A percentile compares a stretch with the other conserved stretches of the same genome.
Conservation (phyloP, 805 yeast genomes). For the Hanseniaspora thailandica region DNA sequence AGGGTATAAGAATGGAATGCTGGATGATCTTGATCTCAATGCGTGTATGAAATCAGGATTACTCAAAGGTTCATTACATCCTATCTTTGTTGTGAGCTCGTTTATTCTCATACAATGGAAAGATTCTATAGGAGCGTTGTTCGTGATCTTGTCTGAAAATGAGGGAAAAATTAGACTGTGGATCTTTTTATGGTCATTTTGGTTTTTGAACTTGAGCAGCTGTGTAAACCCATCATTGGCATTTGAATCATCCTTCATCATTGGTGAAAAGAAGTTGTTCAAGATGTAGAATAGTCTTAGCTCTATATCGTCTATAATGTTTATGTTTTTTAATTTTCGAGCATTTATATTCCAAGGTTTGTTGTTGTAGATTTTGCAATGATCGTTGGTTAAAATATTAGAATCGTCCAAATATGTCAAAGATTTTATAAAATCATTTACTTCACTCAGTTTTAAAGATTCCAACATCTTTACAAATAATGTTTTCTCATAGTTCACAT, state of each 20-base stretch:
- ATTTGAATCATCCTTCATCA: background rate
- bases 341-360: conserved; percentile 6
- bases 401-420: background rate
- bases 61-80: background rate
- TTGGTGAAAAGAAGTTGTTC: background rate
- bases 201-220: background rate
- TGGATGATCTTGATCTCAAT: conserved; percentile 5
- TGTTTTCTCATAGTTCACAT: conserved; percentile 2
- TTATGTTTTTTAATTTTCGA: background rate
- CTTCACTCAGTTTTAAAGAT: background rate
- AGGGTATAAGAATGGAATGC: conserved; percentile 10
- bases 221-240: conserved; percentile 8
- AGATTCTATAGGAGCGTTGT: conserved; percentile 1
- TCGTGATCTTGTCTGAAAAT: background rate
- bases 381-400: background rate
- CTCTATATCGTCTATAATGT: conserved; percentile 2
- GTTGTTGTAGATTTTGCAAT: conserved; percentile 2
- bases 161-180: conserved; percentile 4
- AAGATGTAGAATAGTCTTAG: conserved; percentile 3
- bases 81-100: conserved; percentile 5
- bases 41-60: conserved; percentile 5
- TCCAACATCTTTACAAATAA: conserved; percentile 1
- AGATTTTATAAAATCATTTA: background rate
- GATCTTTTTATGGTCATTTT: background rate
- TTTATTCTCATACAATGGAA: conserved; percentile 8